Evolutionary conservation across 768 basidiomycete species (phyloP).

Genomic region (Fibroporia radiculosa): DNA sequence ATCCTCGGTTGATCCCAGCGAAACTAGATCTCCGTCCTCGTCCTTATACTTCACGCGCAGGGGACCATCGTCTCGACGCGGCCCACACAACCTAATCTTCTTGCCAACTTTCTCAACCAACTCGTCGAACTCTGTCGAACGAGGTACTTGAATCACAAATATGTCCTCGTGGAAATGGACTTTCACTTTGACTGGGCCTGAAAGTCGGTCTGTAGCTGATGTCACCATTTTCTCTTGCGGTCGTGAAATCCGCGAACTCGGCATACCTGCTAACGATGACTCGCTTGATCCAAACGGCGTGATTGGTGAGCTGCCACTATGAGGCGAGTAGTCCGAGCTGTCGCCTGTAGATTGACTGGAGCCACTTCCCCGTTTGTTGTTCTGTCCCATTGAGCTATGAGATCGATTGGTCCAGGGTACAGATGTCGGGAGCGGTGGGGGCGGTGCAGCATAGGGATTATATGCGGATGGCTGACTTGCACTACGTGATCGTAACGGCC

Average conservation of each 20-base stretch:
- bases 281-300: conserved; percentile 90
- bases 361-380: conserved; percentile 72
- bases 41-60: conserved; percentile 84
- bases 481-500: conserved; percentile 52
- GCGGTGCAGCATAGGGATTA: conserved; percentile 38
- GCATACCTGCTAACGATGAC: conserved; percentile 56
- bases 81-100: conserved; percentile 90
- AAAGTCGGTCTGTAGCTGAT: conserved; percentile 20
- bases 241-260: conserved; percentile 41
- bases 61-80: conserved; percentile 69
- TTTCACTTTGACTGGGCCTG: conserved; percentile 74
- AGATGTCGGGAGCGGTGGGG: conserved; percentile 48
- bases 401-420: conserved; percentile 45
- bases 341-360: conserved; percentile 78
- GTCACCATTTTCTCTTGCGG: conserved; percentile 38
- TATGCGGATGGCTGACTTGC: conserved; percentile 76
- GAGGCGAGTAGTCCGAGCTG: conserved; percentile 80
- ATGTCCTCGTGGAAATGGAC: conserved; percentile 94
- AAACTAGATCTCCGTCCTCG: conserved; percentile 89
- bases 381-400: conserved; percentile 29
- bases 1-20: conserved; percentile 84
- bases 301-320: conserved; percentile 70
- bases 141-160: conserved; percentile 87
- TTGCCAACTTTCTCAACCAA: conserved; percentile 85
- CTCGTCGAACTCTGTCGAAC: conserved; percentile 70